A percentile compares a stretch with the other conserved stretches of the same genome.
Conservation (phyloP, 495 filamentous ascomycete genomes). For the Penicillium canariense region DNA sequence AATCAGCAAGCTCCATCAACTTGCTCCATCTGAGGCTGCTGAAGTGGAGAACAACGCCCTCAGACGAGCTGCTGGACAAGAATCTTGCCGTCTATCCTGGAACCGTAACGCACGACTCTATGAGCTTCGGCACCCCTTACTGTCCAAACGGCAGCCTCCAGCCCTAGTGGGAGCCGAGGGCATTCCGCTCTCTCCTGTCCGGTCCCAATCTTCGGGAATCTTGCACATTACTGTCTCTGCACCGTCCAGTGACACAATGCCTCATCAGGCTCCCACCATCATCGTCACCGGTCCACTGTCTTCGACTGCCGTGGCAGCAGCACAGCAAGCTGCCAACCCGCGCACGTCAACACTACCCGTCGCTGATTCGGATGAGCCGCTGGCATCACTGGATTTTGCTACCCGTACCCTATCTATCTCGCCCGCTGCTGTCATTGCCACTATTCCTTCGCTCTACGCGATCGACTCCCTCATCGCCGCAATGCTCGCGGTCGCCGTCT, state of each 20-base stretch:
- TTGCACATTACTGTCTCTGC: slow-evolving; percentile 43
- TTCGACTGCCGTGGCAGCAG: slow-evolving; percentile 34
- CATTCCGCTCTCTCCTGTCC: slow-evolving; percentile 61
- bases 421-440: slow-evolving; percentile 39
- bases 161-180: slow-evolving; percentile 53
- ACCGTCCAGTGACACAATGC: slow-evolving; percentile 25
- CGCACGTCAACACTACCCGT: slow-evolving; percentile 44
- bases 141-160: slow-evolving; percentile 53
- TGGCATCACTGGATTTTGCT: slow-evolving; percentile 50
- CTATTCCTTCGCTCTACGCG: slow-evolving; percentile 61
- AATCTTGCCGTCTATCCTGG: slow-evolving; percentile 72
- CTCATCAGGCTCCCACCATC: slow-evolving; percentile 39
- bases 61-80: slow-evolving; percentile 62
- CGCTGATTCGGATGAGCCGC: slow-evolving; percentile 41
- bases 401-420: slow-evolving; percentile 48
- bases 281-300: slow-evolving; percentile 41
- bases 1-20: slow-evolving; percentile 37
- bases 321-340: slow-evolving; percentile 39
- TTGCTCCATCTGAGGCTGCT: slow-evolving; percentile 42
- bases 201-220: slow-evolving; percentile 32
- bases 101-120: slow-evolving; percentile 60
- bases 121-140: slow-evolving; percentile 68
- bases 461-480: slow-evolving; percentile 73
- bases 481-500: slow-evolving; percentile 64
- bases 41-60: slow-evolving; percentile 57